Base-by-base conservation (phyloP, 768 basidiomycete species). In the Tephrocybe sp. region DNA sequence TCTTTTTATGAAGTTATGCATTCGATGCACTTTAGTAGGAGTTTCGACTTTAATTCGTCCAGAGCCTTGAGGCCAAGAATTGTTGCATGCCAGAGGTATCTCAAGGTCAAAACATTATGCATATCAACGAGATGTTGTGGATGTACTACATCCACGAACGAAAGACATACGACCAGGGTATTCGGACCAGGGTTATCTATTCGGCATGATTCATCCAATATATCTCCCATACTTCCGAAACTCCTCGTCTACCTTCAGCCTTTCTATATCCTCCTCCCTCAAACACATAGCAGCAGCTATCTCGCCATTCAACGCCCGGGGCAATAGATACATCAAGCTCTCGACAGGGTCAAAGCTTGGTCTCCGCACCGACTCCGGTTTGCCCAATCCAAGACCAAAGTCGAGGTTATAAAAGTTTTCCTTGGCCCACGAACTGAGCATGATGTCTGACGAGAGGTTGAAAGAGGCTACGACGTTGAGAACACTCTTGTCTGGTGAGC, bases 391-490 rank as follows among this genome's bases (percentile, higher is more conserved):
- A 11, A 65, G 46, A 12, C 49, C 48, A 35, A 64, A 65, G 33
- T 65, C 62, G n/a, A 64, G 49, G 4, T 58, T 50, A 45, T 59
- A 61, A 36, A 54, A 55, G 20, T 57, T 38, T 10, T 60, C 48
- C 40, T 64, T 61, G 13, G 60, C 59, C 66, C 64, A 67, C 10
- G 64, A 67, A 45, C 62, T 64, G 3, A 65, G 51, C 63, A 61
- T 62, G 49, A 67, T 50, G 33, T 64, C 66, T n/a, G 34, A 36
- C 1, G 53, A 44, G 1, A 51, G 26, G 39, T 62, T 45, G 7
- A 65, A 31, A 1, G 40, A 46, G 16, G 60, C 65, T 1, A 60
- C 60, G 10, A 64, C 48, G 7, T 43, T 51, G 9, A 54, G 30
- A 1, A 10, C 20, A 23, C 22, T 53, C 32, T 63, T 65, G 38